Evolutionary conservation across 2,329 filamentous ascomycete species (phyloP).

Genomic region (Kalmusia sp.): DNA sequence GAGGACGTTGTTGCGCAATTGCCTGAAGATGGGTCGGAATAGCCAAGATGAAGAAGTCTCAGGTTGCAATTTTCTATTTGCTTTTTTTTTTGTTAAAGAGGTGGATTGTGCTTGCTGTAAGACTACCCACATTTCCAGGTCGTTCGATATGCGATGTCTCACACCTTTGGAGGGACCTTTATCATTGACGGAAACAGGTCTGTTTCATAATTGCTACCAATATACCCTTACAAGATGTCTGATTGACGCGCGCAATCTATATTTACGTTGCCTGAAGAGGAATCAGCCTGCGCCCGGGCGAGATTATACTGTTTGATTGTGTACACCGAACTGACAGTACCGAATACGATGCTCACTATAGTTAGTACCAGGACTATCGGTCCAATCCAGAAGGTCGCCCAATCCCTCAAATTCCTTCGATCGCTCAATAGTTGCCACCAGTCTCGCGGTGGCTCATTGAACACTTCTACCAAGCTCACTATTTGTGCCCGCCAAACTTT

Average conservation of each 20-base stretch:
- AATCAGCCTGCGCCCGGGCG: neutral
- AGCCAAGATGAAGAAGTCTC: slow-evolving; percentile 4
- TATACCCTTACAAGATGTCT: neutral
- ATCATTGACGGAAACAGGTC: neutral
- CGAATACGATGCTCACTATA: neutral
- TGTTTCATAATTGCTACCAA: neutral
- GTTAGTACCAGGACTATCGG: neutral
- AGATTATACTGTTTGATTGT: slow-evolving; percentile 1
- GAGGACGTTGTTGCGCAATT: slow-evolving; percentile 72
- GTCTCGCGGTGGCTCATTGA: neutral
- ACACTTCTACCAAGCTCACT: neutral
- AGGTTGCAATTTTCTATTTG: neutral
- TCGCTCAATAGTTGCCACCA: neutral
- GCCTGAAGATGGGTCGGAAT: slow-evolving; percentile 63
- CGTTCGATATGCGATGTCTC: neutral
- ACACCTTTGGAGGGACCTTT: too few relatives aligned
- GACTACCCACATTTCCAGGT: neutral
- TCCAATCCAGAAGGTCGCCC: neutral
- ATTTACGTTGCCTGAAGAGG: too few relatives aligned
- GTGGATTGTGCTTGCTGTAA: neutral
- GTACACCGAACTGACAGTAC: neutral
- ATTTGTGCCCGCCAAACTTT: neutral
- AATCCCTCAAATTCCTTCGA: neutral
- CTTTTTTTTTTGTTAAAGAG: neutral
- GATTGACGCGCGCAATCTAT: neutral